Evolutionary conservation across 257 asterid species (phyloP), one percentile per base, ranked within the genome.

Genomic region (Schizonepeta tenuifolia): DNA sequence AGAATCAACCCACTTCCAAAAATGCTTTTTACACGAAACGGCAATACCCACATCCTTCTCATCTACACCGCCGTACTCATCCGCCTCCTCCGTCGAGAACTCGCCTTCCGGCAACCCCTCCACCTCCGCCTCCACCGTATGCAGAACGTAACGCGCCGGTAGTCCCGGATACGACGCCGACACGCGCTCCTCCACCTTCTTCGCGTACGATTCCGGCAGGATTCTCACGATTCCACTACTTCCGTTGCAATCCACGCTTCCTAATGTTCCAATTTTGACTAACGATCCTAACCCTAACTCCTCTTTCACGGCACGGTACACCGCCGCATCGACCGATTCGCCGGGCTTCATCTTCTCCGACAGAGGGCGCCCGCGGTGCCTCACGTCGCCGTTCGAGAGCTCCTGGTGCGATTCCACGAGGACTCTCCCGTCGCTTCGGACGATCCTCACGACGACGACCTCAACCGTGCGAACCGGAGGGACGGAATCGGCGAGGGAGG

Each of bases 331-430:
- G 0, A 91, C 91, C 2, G 90, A 84, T 71, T 95, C 99, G 0
- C 89, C 92, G 17, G 98, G 97, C 77, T 95, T 95, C 99, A 95
- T 95, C 69, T 95, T 95, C 88, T 95, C 99, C 5, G 98, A 92
- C 13, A 95, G 68, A 9, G 99, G 99, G 50, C 99, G 82, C 47
- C 84, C 69, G 2, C 98, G 83, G 4, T 55, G 41, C 72, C 98
- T 78, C 7, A 91, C 81, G 36, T 71, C 81, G 36, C 99, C 98
- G 59, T 89, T 83, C 0, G 99, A 94, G 41, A 94, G 84, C 74
- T 89, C 89, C 79, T 94, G 99, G 17, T 86, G 95, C 5, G 99
- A 95, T 71, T 95, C 99, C 0, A 95, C 77, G 24, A 95, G 96
- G 49, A 90, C 31, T 41, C 82, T 84, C 0, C 83, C 83, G 67